Evolutionary conservation across 805 yeast genomes (phyloP).

Genomic region (Kodamaea sagamina): DNA sequence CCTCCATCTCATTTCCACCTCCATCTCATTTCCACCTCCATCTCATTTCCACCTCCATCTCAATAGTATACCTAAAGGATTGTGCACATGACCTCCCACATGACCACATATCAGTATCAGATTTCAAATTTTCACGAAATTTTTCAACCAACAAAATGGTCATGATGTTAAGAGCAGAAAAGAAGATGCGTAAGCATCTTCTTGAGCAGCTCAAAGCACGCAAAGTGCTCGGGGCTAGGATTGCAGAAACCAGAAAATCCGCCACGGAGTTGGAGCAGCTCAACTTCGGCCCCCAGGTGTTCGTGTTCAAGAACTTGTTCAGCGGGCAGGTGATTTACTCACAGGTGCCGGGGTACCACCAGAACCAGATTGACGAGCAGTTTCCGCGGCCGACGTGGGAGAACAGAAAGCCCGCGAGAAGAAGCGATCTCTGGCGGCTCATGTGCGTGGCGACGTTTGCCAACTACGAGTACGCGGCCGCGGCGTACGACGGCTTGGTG

Average conservation of each 20-base stretch:
- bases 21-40: too few species aligned
- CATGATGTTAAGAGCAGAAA: slow-evolving; percentile 45
- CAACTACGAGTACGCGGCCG: slow-evolving; percentile 61
- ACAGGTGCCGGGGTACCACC: slow-evolving; percentile 70
- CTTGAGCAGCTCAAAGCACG: slow-evolving; percentile 47
- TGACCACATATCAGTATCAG: not conserved
- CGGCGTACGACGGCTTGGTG: slow-evolving; percentile 73
- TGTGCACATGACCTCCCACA: slow-evolving; percentile 4
- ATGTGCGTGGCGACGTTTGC: slow-evolving; percentile 79
- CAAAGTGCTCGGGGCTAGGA: slow-evolving; percentile 43
- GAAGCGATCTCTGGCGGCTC: slow-evolving; percentile 88
- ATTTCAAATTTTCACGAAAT: slow-evolving; percentile 6
- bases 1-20: too few species aligned
- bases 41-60: too few species aligned
- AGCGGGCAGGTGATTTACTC: slow-evolving; percentile 89
- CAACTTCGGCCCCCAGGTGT: slow-evolving; percentile 80
- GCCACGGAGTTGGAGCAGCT: slow-evolving; percentile 40
- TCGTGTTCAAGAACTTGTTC: slow-evolving; percentile 79
- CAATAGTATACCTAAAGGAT: too few species aligned
- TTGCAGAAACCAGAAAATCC: slow-evolving; percentile 42
- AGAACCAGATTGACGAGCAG: slow-evolving; percentile 64
- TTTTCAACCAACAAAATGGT: slow-evolving; percentile 27
- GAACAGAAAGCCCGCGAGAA: slow-evolving; percentile 73
- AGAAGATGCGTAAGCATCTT: slow-evolving; percentile 49
- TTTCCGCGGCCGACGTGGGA: slow-evolving; percentile 88